phyloP scores from a whole-genome alignment of 148 eudicot genomes.

The Arctostaphylos glauca region DNA sequence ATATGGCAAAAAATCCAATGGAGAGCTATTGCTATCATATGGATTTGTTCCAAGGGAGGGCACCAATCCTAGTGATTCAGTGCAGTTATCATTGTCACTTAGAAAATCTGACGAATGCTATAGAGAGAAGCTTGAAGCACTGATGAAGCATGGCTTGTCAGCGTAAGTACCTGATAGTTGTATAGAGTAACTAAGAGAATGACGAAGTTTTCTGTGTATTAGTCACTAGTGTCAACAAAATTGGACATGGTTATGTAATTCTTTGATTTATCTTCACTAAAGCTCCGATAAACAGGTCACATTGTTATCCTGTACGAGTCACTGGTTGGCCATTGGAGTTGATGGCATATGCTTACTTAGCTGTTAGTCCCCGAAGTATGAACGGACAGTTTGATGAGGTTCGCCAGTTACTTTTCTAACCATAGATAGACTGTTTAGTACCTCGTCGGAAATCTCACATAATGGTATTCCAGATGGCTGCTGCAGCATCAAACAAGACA shows the following conservation, averaged over 20 bases:
- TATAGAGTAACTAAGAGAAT: not conserved
- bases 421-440: not conserved
- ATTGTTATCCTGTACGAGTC: slow-evolving; percentile 80
- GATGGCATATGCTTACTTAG: slow-evolving; percentile 91
- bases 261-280: not conserved
- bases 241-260: not conserved
- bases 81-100: slow-evolving; percentile 63
- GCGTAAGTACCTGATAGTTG: slow-evolving; percentile 46
- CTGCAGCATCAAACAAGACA: slow-evolving; percentile 71
- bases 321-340: slow-evolving; percentile 97
- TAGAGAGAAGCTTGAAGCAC: slow-evolving; percentile 71
- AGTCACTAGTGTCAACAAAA: not conserved
- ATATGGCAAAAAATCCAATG: slow-evolving; percentile 95
- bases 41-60: slow-evolving; percentile 99
- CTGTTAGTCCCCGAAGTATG: slow-evolving; percentile 89
- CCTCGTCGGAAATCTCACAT: slow-evolving; percentile 11
- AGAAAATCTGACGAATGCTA: slow-evolving; percentile 77
- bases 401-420: slow-evolving; percentile 7
- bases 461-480: slow-evolving; percentile 68
- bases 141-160: slow-evolving; percentile 77
- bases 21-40: slow-evolving; percentile 88
- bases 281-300: slow-evolving; percentile 47
- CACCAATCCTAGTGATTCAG: slow-evolving; percentile 89
- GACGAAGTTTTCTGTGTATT: not conserved
- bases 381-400: slow-evolving; percentile 75